Base-by-base conservation (phyloP, 768 basidiomycete species). In the Polyporus arcularius region DNA sequence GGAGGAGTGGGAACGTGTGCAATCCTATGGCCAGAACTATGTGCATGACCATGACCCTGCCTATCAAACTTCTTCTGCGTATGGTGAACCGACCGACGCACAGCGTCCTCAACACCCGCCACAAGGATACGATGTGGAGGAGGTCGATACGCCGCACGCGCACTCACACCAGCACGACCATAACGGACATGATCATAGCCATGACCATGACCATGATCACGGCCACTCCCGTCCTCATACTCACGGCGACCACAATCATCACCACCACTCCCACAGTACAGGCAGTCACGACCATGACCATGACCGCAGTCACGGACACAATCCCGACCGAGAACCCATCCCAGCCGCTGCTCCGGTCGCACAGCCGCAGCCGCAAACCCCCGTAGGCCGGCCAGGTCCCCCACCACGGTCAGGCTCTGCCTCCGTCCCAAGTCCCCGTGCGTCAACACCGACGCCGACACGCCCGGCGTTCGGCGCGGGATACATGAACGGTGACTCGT, bases 401-500 rank as follows among this genome's bases (percentile, higher is more conserved):
- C 39, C 53, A 2, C 50, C 38, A 69, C 71, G 53, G 61, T 15
- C 68, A 12, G 35, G 26, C 42, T 62, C 61, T 31, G 60, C 43
- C 57, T 48, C 56, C 26, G 54, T 58, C 41, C 28, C 64, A 52
- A 55, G 62, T 41, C 50, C 61, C 40, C 70, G 74, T 18, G 53
- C 70, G 2, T 60, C 74, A 39, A 70, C 71, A 48, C 73, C 76
- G 41, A 70, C 71, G 50, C 73, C 76, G 18, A 71, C 72, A 14
- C 73, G 73, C 12, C 67, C 65, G 11, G 52, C 77, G 32, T 69
- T 76, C 53, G 78, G 76, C 63, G 71, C 72, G 54, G 53, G 46
- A 52, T 64, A 72, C 67, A 74, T 77, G 73, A 83, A 84, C 62
- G 82, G 82, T 81, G 76, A 77, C 76, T 80, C 74, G 72, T 72